A percentile compares a stretch with the other conserved stretches of the same genome.
Conservation (phyloP, 1,284 basidiomycete species). For the Lignosus rhinocerotis region DNA sequence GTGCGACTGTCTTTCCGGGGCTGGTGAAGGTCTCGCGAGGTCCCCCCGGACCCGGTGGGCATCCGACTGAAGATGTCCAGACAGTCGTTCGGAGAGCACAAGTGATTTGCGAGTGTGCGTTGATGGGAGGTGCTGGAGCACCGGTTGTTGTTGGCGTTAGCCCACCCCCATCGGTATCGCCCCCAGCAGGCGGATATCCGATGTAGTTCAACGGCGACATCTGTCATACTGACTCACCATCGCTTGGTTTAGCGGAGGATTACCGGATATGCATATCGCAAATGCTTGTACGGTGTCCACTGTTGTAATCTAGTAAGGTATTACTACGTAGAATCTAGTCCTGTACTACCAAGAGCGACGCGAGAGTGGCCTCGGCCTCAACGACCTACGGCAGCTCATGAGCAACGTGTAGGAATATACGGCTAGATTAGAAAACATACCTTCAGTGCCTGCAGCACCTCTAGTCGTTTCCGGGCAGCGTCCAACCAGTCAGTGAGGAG, state of each 20-base stretch:
- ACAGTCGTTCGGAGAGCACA: conserved; percentile 79
- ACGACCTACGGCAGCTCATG: conserved; percentile 56
- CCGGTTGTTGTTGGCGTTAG: neutral
- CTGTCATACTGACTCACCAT: neutral
- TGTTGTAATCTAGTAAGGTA: conserved; percentile 25
- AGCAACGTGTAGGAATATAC: conserved; percentile 5
- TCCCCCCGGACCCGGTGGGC: conserved; percentile 34
- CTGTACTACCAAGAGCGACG: conserved; percentile 59
- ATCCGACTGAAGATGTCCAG: conserved; percentile 53
- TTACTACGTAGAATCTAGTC: conserved; percentile 31
- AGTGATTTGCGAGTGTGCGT: conserved; percentile 80
- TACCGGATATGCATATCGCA: neutral
- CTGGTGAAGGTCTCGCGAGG: conserved; percentile 73
- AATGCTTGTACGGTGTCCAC: conserved; percentile 15
- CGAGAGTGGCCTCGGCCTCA: conserved; percentile 78
- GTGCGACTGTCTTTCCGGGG: conserved; percentile 80
- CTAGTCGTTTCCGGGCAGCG: conserved; percentile 85
- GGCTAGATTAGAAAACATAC: conserved; percentile 39
- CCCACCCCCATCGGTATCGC: conserved; percentile 9
- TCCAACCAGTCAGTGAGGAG: conserved; percentile 91
- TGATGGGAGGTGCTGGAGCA: conserved; percentile 28
- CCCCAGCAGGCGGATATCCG: neutral
- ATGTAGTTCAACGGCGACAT: neutral
- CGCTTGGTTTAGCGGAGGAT: neutral
- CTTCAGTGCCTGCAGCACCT: conserved; percentile 93